Evolutionary conservation across 805 yeast species (phyloP), one percentile per base, ranked within the genome.

Genomic region (Kuraishia hungarica): DNA sequence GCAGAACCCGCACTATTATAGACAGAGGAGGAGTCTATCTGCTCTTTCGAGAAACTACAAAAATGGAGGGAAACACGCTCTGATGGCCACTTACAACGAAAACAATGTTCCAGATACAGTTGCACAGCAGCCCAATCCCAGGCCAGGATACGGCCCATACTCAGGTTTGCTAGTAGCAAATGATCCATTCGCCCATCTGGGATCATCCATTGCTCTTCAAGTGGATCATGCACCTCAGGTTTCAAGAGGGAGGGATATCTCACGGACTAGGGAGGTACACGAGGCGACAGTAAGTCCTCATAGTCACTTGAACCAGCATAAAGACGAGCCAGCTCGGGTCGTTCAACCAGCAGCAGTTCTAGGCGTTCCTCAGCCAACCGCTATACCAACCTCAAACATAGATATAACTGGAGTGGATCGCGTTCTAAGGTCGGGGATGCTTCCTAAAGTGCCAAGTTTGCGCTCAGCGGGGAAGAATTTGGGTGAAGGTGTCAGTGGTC

Each of bases 51-150:
- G 49, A 47, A 47, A 47, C 49, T 47, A 47, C 49, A 20, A 47
- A 11, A 51, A 52, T 15, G 52, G 50, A n/a, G 54, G 39, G 49
- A 60, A 48, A 60, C 59, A 49, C 17, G 24, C 52, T 51, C 61
- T 50, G 21, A 23, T 66, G 23, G 62, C 64, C 22, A 59, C 68
- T 8, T 67, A 67, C 54, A 61, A 66, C 52, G 72, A 68, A 20
- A 53, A 61, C 1, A 61, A 59, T 39, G 71, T 64, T 2, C 55
- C 64, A 28, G 69, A 67, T 43, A 68, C 60, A 10, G 51, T 49
- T 49, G 35, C 35, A 4, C 51, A 35, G 43, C 43, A 35, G n/a
- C 43, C 5, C 43, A 15, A 13, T 13, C n/a, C 43, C 43, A 6
- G 43, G 8, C 17, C 15, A 13, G 43, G 43, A 15, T 35, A 35